Percentiles rank a stretch among this genome's conserved stretches.
Conservation (phyloP, 106 monocot species). For the Dendrobium catenatum region DNA sequence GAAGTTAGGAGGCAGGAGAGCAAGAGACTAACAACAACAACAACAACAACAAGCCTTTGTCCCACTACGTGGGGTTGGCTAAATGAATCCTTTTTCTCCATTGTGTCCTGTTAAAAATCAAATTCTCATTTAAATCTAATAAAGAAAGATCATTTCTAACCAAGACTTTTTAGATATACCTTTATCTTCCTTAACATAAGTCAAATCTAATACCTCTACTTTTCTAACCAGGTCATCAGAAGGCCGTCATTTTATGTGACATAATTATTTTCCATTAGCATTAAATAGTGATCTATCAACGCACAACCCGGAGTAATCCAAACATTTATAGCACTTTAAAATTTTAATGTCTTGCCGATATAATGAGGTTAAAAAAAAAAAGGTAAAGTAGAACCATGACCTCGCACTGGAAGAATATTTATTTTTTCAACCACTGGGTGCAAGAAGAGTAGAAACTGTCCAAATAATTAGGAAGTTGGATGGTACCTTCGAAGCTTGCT, state of each 20-base stretch:
- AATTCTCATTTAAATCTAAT: too few species aligned
- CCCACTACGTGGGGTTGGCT: too few species aligned
- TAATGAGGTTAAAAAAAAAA: not conserved
- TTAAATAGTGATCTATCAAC: not conserved
- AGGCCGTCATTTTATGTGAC: not conserved
- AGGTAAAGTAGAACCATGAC: not conserved
- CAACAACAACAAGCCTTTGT: too few species aligned
- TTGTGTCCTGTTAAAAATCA: too few species aligned
- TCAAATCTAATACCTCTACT: too few species aligned
- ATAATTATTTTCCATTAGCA: not conserved
- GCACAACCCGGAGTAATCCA: not conserved
- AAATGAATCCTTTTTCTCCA: too few species aligned
- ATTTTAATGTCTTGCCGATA: not conserved
- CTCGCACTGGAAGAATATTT: not conserved
- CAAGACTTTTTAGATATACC: too few species aligned
- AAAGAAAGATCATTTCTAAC: too few species aligned
- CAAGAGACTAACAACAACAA: not conserved
- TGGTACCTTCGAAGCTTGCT: slow-evolving; percentile 88
- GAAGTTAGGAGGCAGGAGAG: too few species aligned
- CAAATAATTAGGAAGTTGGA: not conserved
- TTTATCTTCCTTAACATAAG: too few species aligned
- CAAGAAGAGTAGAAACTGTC: not conserved
- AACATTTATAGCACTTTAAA: not conserved
- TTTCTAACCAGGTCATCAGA: too few species aligned
- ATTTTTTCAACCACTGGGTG: not conserved